A percentile compares a stretch with the other conserved stretches of the same genome.
Conservation (phyloP, 805 yeast genomes). For the Starmerella kuoi region DNA sequence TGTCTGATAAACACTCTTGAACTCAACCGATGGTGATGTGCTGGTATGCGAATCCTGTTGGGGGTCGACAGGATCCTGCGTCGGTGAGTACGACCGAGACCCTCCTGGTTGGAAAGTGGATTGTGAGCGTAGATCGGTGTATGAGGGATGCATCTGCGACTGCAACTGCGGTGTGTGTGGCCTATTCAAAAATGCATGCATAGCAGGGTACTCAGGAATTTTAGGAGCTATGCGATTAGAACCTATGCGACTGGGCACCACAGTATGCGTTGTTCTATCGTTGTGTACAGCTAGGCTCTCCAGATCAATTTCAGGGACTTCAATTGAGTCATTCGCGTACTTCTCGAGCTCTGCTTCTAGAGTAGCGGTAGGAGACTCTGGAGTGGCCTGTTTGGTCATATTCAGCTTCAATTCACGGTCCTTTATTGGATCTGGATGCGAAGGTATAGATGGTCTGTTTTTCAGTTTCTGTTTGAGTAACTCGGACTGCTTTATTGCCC, state of each 20-base stretch:
- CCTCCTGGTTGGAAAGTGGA: not conserved
- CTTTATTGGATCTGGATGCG: too few species aligned
- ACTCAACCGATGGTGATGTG: not conserved
- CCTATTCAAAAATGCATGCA: too few species aligned
- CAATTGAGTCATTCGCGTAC: not conserved
- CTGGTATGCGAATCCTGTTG: not conserved
- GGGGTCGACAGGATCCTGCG: not conserved
- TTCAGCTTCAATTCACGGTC: not conserved
- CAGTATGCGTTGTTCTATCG: not conserved
- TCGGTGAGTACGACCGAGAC: not conserved
- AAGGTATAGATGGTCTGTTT: constrained; percentile 14
- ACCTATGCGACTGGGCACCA: too few species aligned
- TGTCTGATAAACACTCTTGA: constrained; percentile 2
- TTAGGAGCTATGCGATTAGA: not conserved
- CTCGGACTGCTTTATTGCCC: constrained; percentile 25
- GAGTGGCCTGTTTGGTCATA: not conserved
- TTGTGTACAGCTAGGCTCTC: not conserved
- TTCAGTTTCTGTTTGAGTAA: constrained; percentile 21
- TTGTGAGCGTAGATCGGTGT: not conserved
- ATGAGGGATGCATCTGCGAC: not conserved
- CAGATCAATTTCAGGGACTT: not conserved
- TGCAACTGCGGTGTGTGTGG: too few species aligned
- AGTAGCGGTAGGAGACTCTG: not conserved
- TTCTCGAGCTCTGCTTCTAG: constrained; percentile 5
- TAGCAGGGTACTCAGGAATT: not conserved